Conservation (phyloP, 352 stramenopile genomes). For the Globisporangium megalacanthum region DNA sequence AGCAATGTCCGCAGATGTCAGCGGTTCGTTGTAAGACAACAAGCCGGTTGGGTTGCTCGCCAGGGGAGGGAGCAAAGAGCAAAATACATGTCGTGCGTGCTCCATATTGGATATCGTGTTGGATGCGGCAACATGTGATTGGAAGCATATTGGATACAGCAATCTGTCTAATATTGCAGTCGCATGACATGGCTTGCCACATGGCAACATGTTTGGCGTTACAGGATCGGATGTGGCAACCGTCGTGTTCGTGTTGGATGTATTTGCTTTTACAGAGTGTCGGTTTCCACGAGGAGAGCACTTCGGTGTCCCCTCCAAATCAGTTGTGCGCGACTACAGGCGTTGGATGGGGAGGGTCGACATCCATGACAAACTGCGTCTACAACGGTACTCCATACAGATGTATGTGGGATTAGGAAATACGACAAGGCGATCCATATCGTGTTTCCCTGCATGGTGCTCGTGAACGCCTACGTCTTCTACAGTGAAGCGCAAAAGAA, state of each 20-base stretch:
- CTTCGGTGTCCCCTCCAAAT: neutral
- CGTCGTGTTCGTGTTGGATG: neutral
- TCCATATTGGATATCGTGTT: too few relatives aligned
- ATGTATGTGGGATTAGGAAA: neutral
- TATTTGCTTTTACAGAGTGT: neutral
- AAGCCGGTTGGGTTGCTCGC: neutral
- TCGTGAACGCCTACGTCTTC: neutral
- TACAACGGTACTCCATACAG: neutral
- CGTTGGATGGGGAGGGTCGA: conserved; percentile 1
- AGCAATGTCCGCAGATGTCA: neutral
- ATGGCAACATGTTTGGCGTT: too few relatives aligned
- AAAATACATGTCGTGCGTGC: neutral
- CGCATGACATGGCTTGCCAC: too few relatives aligned
- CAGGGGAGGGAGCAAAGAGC: neutral
- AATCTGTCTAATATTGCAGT: too few relatives aligned
- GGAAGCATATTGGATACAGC: too few relatives aligned
- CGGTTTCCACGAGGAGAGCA: neutral
- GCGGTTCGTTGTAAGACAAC: neutral
- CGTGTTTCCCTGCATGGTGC: neutral
- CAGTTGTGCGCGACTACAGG: neutral
- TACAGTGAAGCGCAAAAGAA: neutral
- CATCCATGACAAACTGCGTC: neutral
- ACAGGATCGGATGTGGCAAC: too few relatives aligned
- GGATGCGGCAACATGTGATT: too few relatives aligned
- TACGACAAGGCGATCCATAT: neutral